These are phyloP conservation scores for Cryptococcus amylolentus DNA, from an alignment of 1,284 basidiomycete species.

Conservation along the genomic window DNA sequence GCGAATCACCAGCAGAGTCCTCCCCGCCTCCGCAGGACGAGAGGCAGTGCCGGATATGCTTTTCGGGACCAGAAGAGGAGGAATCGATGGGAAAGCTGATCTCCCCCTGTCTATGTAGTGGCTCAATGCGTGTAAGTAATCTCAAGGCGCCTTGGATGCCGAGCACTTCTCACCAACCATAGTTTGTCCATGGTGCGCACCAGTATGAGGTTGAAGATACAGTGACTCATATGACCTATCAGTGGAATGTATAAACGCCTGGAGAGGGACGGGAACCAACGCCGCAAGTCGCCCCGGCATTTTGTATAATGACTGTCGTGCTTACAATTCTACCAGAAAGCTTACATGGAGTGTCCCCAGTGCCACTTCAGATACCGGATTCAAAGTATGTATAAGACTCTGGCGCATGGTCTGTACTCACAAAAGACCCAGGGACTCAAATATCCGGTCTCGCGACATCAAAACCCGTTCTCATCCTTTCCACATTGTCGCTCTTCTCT, in stretches of 20 bases:
- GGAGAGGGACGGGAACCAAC: constrained; percentile 45
- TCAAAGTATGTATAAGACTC: constrained; percentile 20
- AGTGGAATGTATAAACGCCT: constrained; percentile 47
- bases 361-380: constrained; percentile 45
- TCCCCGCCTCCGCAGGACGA: constrained; percentile 18
- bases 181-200: constrained; percentile 39
- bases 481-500: constrained; percentile 37
- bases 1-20: background rate
- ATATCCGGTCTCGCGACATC: constrained; percentile 45
- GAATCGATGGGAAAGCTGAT: constrained; percentile 41
- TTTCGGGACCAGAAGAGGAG: constrained; percentile 42
- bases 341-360: constrained; percentile 47
- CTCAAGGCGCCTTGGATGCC: background rate
- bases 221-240: background rate
- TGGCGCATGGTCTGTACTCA: constrained; percentile 1
- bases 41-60: constrained; percentile 47
- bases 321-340: constrained; percentile 23
- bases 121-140: constrained; percentile 44
- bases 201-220: background rate
- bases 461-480: constrained; percentile 32
- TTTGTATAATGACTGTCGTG: background rate
- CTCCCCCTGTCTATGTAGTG: constrained; percentile 47
- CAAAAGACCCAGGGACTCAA: constrained; percentile 25
- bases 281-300: constrained; percentile 24
- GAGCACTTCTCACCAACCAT: background rate